phyloP scores from a whole-genome alignment of 257 asterid genomes.

The Paraleonurus japonicus region DNA sequence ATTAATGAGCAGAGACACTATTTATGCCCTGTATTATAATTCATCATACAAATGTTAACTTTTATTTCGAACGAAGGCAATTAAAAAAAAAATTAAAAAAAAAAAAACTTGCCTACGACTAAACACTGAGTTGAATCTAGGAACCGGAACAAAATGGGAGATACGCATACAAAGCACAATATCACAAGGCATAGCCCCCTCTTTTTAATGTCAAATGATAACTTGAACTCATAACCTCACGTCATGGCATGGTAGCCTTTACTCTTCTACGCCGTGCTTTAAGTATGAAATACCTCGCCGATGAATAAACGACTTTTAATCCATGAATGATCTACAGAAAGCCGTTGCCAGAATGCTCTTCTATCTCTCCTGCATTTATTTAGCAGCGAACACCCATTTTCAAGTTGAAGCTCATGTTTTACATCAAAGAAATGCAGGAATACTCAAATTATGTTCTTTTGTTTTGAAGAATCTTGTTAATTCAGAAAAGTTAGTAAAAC shows the following conservation, averaged over 20 bases:
- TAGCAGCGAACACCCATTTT: constrained; percentile 1
- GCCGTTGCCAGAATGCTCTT: background rate
- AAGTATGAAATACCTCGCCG: background rate
- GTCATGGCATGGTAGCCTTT: too few relatives aligned
- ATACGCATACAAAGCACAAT: constrained; percentile 15
- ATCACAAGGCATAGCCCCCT: constrained; percentile 9
- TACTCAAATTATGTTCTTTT: background rate
- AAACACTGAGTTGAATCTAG: constrained; percentile 1
- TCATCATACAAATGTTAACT: background rate
- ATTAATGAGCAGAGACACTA: constrained; percentile 4
- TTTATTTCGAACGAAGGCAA: constrained; percentile 21
- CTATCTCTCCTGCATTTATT: constrained; percentile 18
- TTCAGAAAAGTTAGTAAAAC: too few relatives aligned
- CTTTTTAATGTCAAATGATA: too few relatives aligned
- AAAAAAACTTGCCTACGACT: constrained; percentile 18
- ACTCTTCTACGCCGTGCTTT: too few relatives aligned
- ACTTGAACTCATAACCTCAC: too few relatives aligned
- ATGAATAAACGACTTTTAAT: background rate
- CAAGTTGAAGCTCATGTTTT: background rate
- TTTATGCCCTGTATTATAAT: constrained; percentile 22
- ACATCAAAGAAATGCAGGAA: background rate
- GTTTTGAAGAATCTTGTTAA: too few relatives aligned
- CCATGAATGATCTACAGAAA: constrained; percentile 11
- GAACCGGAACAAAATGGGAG: constrained; percentile 23
- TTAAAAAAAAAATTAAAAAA: constrained; percentile 17